Evolutionary conservation across 805 yeast genomes (phyloP).

Genomic region (Wickerhamomyces queroliae): DNA sequence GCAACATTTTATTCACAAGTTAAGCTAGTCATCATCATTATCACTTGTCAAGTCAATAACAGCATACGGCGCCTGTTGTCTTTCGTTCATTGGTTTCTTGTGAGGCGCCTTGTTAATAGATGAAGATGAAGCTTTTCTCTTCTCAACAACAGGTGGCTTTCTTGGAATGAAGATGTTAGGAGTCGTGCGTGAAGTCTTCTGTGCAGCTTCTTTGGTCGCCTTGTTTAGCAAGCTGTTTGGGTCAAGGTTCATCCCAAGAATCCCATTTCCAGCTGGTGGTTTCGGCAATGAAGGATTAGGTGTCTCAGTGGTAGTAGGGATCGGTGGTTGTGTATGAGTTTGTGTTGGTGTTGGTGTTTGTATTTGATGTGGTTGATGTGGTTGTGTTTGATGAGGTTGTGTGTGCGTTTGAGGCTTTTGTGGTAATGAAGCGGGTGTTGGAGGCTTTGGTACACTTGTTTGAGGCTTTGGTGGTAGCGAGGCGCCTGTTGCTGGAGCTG

Average conservation of each 20-base stretch:
- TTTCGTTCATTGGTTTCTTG: background rate
- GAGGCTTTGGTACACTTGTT: no score
- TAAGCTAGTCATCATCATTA: background rate
- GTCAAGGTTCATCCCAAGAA: background rate
- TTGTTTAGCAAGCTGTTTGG: background rate
- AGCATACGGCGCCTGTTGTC: background rate
- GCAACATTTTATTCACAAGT: background rate
- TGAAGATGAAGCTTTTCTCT: background rate
- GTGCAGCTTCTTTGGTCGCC: background rate
- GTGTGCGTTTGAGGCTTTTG: no score
- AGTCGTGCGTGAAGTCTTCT: background rate
- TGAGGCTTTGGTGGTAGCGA: no score
- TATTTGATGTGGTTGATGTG: no score
- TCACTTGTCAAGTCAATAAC: conserved; percentile 5
- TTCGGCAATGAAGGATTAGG: background rate
- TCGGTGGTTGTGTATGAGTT: background rate
- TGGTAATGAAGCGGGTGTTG: no score
- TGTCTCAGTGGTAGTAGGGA: background rate
- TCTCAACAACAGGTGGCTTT: background rate
- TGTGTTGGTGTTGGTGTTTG: no score
- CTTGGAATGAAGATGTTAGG: conserved; percentile 1
- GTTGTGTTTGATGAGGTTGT: no score
- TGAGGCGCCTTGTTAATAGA: background rate
- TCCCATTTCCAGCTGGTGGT: background rate
- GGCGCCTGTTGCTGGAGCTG: background rate